These are phyloP conservation scores for Citrus inodora DNA, from an alignment of 345 rosid species.

Conservation along the genomic window DNA sequence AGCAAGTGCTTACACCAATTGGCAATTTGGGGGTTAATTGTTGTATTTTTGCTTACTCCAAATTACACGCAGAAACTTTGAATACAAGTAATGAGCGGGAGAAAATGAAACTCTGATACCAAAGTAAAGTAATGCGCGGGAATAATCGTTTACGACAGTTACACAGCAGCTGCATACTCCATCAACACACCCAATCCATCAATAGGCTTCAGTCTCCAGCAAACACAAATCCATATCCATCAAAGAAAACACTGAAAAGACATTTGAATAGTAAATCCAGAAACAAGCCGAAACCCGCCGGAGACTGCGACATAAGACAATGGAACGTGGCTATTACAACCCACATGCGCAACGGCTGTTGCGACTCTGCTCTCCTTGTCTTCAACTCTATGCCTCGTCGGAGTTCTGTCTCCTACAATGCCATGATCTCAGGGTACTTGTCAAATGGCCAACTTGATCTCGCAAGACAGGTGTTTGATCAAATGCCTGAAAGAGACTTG, in stretches of 20 bases:
- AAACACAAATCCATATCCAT: conserved; percentile 27
- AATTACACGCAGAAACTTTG: too few relatives aligned
- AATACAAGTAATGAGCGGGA: too few relatives aligned
- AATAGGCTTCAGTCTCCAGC: neutral
- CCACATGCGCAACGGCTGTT: conserved; percentile 50
- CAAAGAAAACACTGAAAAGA: conserved; percentile 24
- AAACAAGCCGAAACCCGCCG: conserved; percentile 3
- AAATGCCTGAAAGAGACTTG: conserved; percentile 46
- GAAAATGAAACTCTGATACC: too few relatives aligned
- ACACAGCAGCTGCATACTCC: neutral
- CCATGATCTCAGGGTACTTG: conserved; percentile 52
- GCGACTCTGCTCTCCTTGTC: conserved; percentile 40
- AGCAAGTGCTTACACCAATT: too few relatives aligned
- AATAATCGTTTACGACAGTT: conserved; percentile 21
- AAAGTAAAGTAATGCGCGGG: conserved; percentile 31
- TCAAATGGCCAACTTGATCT: conserved; percentile 33
- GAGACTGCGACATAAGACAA: conserved; percentile 40
- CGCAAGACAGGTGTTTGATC: conserved; percentile 43
- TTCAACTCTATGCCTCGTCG: conserved; percentile 57
- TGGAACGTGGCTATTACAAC: conserved; percentile 52
- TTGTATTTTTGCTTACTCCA: too few relatives aligned
- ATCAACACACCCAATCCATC: conserved; percentile 6
- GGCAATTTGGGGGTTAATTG: too few relatives aligned
- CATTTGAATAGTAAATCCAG: conserved; percentile 15
- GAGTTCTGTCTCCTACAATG: conserved; percentile 51